Conservation (phyloP, 257 asterid species). For the Cordia subcordata region DNA sequence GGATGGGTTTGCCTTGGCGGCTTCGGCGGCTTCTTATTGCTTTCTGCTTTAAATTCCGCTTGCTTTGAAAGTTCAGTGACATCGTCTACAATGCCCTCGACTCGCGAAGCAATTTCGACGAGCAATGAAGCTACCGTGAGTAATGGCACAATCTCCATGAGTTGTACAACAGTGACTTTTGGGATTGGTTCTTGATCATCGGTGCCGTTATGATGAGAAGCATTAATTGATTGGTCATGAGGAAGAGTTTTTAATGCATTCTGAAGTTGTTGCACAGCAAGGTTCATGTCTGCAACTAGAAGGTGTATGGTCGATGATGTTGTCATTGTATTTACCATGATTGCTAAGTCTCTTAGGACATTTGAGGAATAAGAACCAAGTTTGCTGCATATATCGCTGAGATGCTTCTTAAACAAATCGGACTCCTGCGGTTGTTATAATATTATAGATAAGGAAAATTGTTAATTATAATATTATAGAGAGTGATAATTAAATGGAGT, state of each 20-base stretch:
- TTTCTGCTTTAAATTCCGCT: conserved; percentile 47
- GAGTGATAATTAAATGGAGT: too few species aligned
- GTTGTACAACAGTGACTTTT: conserved; percentile 17
- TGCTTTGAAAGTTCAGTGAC: conserved; percentile 45
- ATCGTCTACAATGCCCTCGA: conserved; percentile 37
- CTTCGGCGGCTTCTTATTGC: conserved; percentile 21
- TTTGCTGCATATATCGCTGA: conserved; percentile 37
- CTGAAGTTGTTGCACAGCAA: conserved; percentile 52
- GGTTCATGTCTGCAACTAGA: conserved; percentile 48
- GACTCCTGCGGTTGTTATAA: conserved; percentile 52
- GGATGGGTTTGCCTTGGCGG: conserved; percentile 17
- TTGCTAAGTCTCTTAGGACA: conserved; percentile 48
- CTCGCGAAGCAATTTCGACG: conserved; percentile 62
- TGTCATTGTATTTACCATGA: conserved; percentile 37
- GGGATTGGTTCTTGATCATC: conserved; percentile 11
- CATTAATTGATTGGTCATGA: conserved; percentile 22
- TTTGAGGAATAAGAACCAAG: conserved; percentile 40
- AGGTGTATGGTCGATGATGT: conserved; percentile 45
- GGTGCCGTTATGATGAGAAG: conserved; percentile 5
- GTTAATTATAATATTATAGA: not conserved
- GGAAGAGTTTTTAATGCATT: conserved; percentile 40
- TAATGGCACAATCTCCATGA: conserved; percentile 52
- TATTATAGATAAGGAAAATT: too few species aligned
- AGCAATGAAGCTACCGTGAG: conserved; percentile 51
- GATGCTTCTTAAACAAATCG: conserved; percentile 44